Percentiles rank a stretch among this genome's conserved stretches.
phyloP scores from a whole-genome alignment of 2,329 filamentous ascomycete genomes.

The Claviceps maximensis region DNA sequence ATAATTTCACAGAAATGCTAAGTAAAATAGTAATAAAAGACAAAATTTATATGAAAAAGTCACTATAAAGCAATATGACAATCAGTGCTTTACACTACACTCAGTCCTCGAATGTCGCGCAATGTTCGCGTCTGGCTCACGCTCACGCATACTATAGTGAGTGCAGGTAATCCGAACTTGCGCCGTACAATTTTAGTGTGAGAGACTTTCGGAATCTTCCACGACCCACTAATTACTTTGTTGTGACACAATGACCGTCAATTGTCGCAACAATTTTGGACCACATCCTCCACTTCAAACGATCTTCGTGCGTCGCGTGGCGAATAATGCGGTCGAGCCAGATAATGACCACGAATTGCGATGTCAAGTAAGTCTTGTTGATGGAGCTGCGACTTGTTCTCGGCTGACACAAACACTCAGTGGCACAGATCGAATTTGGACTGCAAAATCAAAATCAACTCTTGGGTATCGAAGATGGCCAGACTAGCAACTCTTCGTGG shows the following conservation, averaged over 20 bases:
- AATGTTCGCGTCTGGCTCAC: too few species aligned
- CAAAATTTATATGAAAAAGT: too few species aligned
- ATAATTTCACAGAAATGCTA: too few species aligned
- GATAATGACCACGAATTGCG: not conserved
- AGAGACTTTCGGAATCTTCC: too few species aligned
- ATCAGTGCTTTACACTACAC: too few species aligned
- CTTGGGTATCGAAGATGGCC: constrained; percentile 3
- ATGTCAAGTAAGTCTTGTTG: not conserved
- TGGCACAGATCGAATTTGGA: constrained; percentile 13
- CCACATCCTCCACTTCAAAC: not conserved
- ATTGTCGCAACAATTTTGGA: not conserved
- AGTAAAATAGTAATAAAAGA: too few species aligned
- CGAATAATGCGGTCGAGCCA: not conserved
- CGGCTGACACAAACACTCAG: constrained; percentile 4
- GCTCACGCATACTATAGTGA: too few species aligned
- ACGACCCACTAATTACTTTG: too few species aligned
- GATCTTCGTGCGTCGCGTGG: not conserved
- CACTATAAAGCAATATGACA: too few species aligned
- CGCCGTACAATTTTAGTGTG: too few species aligned
- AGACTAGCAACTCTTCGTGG: not conserved
- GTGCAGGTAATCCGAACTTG: too few species aligned
- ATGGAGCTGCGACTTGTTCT: not conserved
- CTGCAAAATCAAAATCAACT: not conserved
- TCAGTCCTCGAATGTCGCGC: too few species aligned
- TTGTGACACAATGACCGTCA: not conserved